Evolutionary conservation across 2,329 filamentous ascomycete genomes (phyloP).

Genomic region (Ascosphaera apis): DNA sequence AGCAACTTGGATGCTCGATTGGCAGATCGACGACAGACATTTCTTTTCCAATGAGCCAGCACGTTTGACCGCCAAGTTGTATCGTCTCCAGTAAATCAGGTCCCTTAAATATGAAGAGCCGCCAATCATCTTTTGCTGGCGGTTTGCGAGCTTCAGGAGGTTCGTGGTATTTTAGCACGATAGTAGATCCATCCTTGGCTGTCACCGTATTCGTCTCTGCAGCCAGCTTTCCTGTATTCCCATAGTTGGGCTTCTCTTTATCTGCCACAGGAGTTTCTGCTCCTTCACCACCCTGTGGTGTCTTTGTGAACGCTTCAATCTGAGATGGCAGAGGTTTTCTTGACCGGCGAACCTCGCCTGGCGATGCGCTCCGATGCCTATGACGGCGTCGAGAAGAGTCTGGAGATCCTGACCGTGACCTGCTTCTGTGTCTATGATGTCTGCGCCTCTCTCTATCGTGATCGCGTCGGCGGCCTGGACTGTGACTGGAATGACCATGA

Average conservation of each 20-base stretch:
- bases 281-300: conserved; percentile 10
- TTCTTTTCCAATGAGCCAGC: conserved; percentile 79
- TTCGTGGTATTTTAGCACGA: conserved; percentile 89
- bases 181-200: conserved; percentile 31
- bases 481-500: conserved; percentile 10
- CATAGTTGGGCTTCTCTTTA: conserved; percentile 78
- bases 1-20: conserved; percentile 76
- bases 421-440: neutral
- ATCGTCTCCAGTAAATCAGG: conserved; percentile 60
- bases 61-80: conserved; percentile 51
- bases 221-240: conserved; percentile 56
- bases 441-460: neutral
- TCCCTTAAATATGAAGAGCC: conserved; percentile 80
- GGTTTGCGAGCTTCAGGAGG: conserved; percentile 82
- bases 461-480: conserved; percentile 9
- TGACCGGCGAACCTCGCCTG: conserved; percentile 13
- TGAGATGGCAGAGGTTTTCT: conserved; percentile 23
- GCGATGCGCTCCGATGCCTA: conserved; percentile 8
- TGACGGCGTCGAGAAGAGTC: neutral
- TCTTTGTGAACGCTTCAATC: conserved; percentile 18
- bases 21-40: conserved; percentile 56
- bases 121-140: conserved; percentile 55
- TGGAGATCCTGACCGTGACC: conserved; percentile 2
- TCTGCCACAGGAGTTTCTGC: conserved; percentile 20
- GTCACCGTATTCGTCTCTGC: conserved; percentile 69